A percentile compares a stretch with the other conserved stretches of the same genome.
Conservation (phyloP, 192 early-diverging fungal genomes). For the Umbelopsis isabellina region DNA sequence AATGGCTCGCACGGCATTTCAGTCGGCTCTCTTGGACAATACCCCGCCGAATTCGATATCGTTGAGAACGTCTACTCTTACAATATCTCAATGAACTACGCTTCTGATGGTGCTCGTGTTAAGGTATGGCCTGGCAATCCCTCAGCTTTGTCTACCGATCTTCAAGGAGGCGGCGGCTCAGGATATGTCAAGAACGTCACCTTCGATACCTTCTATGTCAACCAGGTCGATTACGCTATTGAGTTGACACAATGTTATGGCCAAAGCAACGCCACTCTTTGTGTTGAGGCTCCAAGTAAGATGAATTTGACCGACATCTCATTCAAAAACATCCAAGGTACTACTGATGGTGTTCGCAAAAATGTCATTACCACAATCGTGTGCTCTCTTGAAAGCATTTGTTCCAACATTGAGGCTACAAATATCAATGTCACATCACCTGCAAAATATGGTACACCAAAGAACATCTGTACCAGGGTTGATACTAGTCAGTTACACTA, state of each 20-base stretch:
- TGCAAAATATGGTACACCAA: conserved; percentile 3
- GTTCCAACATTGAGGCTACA: neutral
- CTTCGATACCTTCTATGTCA: conserved; percentile 10
- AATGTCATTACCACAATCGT: neutral
- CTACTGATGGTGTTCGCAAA: conserved; percentile 10
- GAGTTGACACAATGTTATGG: conserved; percentile 24
- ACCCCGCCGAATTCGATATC: conserved; percentile 25
- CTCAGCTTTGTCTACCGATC: neutral
- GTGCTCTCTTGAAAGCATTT: conserved; percentile 5
- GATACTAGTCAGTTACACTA: conserved; percentile 6
- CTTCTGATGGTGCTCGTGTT: conserved; percentile 20
- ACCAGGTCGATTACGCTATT: conserved; percentile 19
- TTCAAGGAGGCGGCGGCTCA: conserved; percentile 10
- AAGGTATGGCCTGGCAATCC: conserved; percentile 21
- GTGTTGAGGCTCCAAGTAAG: conserved; percentile 1
- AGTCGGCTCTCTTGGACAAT: conserved; percentile 30
- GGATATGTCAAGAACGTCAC: conserved; percentile 18
- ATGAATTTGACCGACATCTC: conserved; percentile 12
- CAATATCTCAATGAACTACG: conserved; percentile 17
- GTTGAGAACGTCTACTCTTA: conserved; percentile 21
- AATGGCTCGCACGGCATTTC: conserved; percentile 38
- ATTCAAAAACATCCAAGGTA: conserved; percentile 20
- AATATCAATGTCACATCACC: conserved; percentile 19
- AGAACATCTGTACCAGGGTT: conserved; percentile 15
- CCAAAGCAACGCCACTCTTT: conserved; percentile 11